Evolutionary conservation across 2,329 filamentous ascomycete species (phyloP), one percentile per base, ranked within the genome.

Genomic region (Ceratocystis eucalypticola): DNA sequence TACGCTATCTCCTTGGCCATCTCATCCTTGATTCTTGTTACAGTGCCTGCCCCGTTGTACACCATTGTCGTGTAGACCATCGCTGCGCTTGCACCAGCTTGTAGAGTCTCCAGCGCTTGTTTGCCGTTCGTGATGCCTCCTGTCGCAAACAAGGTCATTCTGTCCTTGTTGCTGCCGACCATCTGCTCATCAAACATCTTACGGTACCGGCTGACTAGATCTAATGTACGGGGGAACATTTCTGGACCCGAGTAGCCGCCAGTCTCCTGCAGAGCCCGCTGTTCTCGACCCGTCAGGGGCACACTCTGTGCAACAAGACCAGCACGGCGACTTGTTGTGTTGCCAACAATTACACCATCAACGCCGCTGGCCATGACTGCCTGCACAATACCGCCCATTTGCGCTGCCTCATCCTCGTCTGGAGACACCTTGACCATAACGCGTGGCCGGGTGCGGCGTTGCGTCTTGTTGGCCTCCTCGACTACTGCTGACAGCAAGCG

Each of bases 391-490:
- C 92, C 94, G 53, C 87, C 82, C 69, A 99, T 84, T 74, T 99
- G 91, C 66, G 85, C 80, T 64, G 91, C 86, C 22, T 88, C 85
- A 74, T 96, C 91, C 77, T 97, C 94, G 71, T 99, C 94, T 0
- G 94, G 94, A 68, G 90, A 96, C 22, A 99, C 93, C 79, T 99
- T 99, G 72, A 99, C 94, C 90, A 99, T 96, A 67, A 99, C 90
- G 67, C 80, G 85, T 64, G 76, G 76, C 72, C 87, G 89, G 0
- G 81, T 84, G 74, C 84, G 88, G 70, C 92, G 82, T 33, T 88
- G 80, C 12, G 88, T 82, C 69, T 80, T 79, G 70, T 83, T 79
- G 0, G 91, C 91, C 66, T 93, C 89, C 17, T 84, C 80, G 1
- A 97, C 93, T 0, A 97, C 93, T 0, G 89, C 89, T 8, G 81